Percentiles rank a stretch among this genome's conserved stretches.
Conservation (phyloP, 164 flowering plant genomes). For the Vitis cinerea region DNA sequence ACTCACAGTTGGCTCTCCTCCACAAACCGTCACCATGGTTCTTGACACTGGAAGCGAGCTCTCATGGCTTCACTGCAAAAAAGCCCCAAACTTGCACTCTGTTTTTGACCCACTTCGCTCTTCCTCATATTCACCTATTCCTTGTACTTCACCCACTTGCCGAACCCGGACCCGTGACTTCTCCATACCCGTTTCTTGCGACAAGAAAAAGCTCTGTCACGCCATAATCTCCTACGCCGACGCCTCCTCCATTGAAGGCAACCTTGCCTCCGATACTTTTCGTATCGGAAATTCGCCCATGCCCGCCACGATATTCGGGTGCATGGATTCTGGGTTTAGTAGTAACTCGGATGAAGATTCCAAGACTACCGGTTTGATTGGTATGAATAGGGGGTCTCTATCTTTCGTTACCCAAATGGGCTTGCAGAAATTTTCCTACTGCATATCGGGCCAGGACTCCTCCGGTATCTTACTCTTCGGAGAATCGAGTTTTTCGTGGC, state of each 20-base stretch:
- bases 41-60: slow-evolving; percentile 94
- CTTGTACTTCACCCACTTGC: slow-evolving; percentile 65
- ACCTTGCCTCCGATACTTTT: slow-evolving; percentile 68
- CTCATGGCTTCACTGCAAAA: slow-evolving; percentile 72
- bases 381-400: slow-evolving; percentile 61
- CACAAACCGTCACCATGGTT: slow-evolving; percentile 72
- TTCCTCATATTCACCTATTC: slow-evolving; percentile 47
- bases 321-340: slow-evolving; percentile 46
- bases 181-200: slow-evolving; percentile 62
- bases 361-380: slow-evolving; percentile 47
- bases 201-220: slow-evolving; percentile 64
- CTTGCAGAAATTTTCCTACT: slow-evolving; percentile 55
- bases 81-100: slow-evolving; percentile 20
- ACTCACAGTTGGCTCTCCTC: slow-evolving; percentile 72
- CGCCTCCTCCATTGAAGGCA: slow-evolving; percentile 64
- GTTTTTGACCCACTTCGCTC: slow-evolving; percentile 56
- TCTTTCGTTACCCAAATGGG: slow-evolving; percentile 58
- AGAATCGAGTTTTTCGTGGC: slow-evolving; percentile 33
- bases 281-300: slow-evolving; percentile 25
- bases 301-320: slow-evolving; percentile 49
- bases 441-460: slow-evolving; percentile 49
- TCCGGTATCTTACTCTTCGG: slow-evolving; percentile 61
- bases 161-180: slow-evolving; percentile 56
- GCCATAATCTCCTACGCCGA: slow-evolving; percentile 74
- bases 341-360: slow-evolving; percentile 42